A percentile compares a stretch with the other conserved stretches of the same genome.
phyloP scores from a whole-genome alignment of 2,329 filamentous ascomycete species.

The Diaporthe humulicola region DNA sequence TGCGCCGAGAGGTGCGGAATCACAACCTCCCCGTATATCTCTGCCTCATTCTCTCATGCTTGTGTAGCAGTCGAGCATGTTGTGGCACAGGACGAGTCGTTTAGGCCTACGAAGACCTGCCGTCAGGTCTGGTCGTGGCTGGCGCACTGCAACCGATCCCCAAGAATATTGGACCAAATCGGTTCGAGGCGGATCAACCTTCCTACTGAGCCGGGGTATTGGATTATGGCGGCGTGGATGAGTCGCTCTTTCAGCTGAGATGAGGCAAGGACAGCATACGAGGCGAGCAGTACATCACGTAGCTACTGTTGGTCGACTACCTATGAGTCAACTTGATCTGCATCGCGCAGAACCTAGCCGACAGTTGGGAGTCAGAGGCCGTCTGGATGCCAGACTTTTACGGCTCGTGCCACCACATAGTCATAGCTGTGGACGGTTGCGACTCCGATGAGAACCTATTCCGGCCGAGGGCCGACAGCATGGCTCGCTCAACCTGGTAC shows the following conservation, averaged over 20 bases:
- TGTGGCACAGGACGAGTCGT: background rate
- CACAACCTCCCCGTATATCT: background rate
- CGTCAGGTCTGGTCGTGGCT: background rate
- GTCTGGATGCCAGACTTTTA: conserved; percentile 1
- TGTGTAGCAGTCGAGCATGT: background rate
- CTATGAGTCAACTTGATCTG: conserved; percentile 34
- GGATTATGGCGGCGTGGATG: background rate
- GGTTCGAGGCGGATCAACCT: too few species aligned
- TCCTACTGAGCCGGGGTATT: background rate
- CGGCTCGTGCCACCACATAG: background rate
- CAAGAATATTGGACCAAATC: background rate
- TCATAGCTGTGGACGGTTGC: background rate
- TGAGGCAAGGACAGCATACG: background rate
- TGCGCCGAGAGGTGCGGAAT: background rate
- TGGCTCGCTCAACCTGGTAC: background rate
- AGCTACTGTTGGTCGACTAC: conserved; percentile 20
- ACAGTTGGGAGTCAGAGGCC: conserved; percentile 25
- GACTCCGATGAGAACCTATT: background rate
- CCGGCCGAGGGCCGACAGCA: background rate
- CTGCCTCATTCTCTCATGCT: background rate
- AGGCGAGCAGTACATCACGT: background rate
- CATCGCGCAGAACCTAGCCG: conserved; percentile 26
- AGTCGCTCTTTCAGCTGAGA: background rate
- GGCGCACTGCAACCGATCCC: background rate
- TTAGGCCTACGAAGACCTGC: background rate